phyloP scores from a whole-genome alignment of 1,139 yeast species.

The Protomyces macrosporus region DNA sequence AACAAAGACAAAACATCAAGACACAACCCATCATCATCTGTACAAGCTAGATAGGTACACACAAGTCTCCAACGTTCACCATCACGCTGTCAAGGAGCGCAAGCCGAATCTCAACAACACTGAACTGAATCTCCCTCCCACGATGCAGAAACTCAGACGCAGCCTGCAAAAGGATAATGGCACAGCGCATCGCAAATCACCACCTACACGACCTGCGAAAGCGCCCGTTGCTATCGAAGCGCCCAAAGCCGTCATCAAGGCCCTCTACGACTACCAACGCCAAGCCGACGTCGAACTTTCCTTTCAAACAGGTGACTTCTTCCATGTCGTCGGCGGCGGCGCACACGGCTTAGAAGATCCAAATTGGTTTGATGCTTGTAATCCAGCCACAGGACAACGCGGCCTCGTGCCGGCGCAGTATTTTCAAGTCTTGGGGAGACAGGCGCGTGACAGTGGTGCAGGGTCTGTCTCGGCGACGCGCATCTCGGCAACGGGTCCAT shows the following conservation, averaged over 20 bases:
- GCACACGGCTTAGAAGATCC: slow-evolving; percentile 54
- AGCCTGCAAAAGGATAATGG: slow-evolving; percentile 9
- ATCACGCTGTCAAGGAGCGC: too few relatives aligned
- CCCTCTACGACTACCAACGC: slow-evolving; percentile 69
- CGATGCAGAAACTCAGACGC: slow-evolving; percentile 1
- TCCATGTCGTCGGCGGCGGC: slow-evolving; percentile 67
- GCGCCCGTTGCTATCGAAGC: slow-evolving; percentile 18
- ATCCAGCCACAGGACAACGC: slow-evolving; percentile 67
- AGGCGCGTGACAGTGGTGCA: background rate
- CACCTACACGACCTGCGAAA: slow-evolving; percentile 1
- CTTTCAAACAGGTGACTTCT: slow-evolving; percentile 78
- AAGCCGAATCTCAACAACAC: too few relatives aligned
- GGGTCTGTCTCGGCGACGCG: background rate
- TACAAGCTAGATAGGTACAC: too few relatives aligned
- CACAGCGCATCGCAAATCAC: slow-evolving; percentile 5
- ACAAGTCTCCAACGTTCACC: too few relatives aligned
- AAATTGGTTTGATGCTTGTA: slow-evolving; percentile 85
- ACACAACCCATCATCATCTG: too few relatives aligned
- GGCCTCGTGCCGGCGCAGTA: slow-evolving; percentile 86
- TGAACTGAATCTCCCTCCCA: too few relatives aligned
- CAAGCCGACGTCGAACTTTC: slow-evolving; percentile 78
- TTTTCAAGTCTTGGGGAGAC: slow-evolving; percentile 60
- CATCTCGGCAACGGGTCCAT: background rate
- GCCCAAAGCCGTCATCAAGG: slow-evolving; percentile 53
- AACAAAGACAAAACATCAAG: too few relatives aligned